These are phyloP conservation scores for Coleophoma cylindrospora DNA, from an alignment of 2,329 filamentous ascomycete species.

Conservation along the genomic window DNA sequence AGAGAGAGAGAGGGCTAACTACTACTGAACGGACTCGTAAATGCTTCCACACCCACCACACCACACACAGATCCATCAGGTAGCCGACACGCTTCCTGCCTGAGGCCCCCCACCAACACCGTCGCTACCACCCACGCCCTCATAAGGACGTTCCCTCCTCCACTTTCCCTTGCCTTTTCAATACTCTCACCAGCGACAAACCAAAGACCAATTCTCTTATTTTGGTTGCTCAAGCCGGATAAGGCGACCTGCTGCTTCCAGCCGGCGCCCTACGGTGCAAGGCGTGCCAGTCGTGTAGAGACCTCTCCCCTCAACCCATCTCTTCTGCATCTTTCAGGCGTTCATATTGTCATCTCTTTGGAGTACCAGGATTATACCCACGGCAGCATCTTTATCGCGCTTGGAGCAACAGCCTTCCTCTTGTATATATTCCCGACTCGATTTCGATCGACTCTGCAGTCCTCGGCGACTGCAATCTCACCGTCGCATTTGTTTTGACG, in stretches of 20 bases:
- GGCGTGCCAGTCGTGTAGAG: constrained; percentile 16
- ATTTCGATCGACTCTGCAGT: constrained; percentile 27
- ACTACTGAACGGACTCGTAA: too few relatives aligned
- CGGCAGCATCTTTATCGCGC: constrained; percentile 13
- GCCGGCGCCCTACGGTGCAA: constrained; percentile 29
- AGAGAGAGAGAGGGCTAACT: too few relatives aligned
- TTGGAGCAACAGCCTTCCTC: constrained; percentile 7
- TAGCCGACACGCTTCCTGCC: background rate
- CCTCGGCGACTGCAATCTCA: constrained; percentile 21
- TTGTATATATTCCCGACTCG: constrained; percentile 21
- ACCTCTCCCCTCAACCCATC: constrained; percentile 15
- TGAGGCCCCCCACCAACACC: background rate
- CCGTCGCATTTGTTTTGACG: constrained; percentile 17
- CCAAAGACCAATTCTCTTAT: constrained; percentile 16
- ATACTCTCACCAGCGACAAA: constrained; percentile 8
- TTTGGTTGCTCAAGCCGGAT: constrained; percentile 25
- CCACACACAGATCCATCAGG: too few relatives aligned
- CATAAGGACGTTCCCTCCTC: constrained; percentile 16
- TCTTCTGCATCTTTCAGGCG: constrained; percentile 20
- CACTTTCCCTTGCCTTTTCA: constrained; percentile 2
- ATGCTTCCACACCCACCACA: too few relatives aligned
- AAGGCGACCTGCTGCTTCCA: constrained; percentile 26
- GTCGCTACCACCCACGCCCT: constrained; percentile 16
- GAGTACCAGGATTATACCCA: constrained; percentile 23
- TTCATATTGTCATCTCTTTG: constrained; percentile 19